These are phyloP conservation scores for Theobroma grandiflorum DNA, from an alignment of 441 rosid genomes.

Conservation along the genomic window DNA sequence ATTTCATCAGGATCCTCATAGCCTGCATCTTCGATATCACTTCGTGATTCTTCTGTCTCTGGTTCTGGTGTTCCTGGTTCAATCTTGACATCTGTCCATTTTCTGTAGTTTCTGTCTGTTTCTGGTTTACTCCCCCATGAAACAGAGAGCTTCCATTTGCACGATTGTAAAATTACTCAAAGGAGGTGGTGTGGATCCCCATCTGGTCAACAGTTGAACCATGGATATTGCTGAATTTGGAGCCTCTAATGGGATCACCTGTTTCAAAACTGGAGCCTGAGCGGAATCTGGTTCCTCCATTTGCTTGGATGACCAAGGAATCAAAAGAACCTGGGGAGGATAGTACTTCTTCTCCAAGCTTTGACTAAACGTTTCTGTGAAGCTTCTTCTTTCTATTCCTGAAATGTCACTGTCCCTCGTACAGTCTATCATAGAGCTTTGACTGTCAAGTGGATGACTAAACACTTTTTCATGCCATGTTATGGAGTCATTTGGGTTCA, in stretches of 20 bases:
- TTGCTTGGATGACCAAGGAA: slow-evolving; percentile 47
- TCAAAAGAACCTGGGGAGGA: slow-evolving; percentile 65
- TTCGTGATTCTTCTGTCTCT: slow-evolving; percentile 53
- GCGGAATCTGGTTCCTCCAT: slow-evolving; percentile 51
- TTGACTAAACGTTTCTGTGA: slow-evolving; percentile 45
- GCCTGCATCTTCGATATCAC: slow-evolving; percentile 76
- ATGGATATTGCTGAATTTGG: slow-evolving; percentile 36
- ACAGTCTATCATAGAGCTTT: slow-evolving; percentile 43
- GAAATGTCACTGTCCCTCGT: slow-evolving; percentile 44
- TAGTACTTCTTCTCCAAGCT: slow-evolving; percentile 65
- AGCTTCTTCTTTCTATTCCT: slow-evolving; percentile 48
- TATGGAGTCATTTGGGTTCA: slow-evolving; percentile 44
- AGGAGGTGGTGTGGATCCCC: slow-evolving; percentile 34
- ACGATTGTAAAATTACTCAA: slow-evolving; percentile 43
- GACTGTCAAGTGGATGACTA: slow-evolving; percentile 40
- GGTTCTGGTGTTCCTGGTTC: slow-evolving; percentile 86
- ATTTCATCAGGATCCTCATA: slow-evolving; percentile 81
- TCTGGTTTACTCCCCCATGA: slow-evolving; percentile 38
- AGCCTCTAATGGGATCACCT: slow-evolving; percentile 47
- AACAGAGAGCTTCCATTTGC: slow-evolving; percentile 41
- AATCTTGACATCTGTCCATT: too few relatives aligned
- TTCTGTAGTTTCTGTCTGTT: slow-evolving; percentile 14
- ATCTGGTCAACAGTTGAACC: slow-evolving; percentile 37
- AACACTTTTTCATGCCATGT: slow-evolving; percentile 44
- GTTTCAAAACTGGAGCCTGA: slow-evolving; percentile 63